Evolutionary conservation across 2,329 filamentous ascomycete genomes (phyloP), one percentile per base, ranked within the genome.

Genomic region (Coleophoma eucalyptorum): DNA sequence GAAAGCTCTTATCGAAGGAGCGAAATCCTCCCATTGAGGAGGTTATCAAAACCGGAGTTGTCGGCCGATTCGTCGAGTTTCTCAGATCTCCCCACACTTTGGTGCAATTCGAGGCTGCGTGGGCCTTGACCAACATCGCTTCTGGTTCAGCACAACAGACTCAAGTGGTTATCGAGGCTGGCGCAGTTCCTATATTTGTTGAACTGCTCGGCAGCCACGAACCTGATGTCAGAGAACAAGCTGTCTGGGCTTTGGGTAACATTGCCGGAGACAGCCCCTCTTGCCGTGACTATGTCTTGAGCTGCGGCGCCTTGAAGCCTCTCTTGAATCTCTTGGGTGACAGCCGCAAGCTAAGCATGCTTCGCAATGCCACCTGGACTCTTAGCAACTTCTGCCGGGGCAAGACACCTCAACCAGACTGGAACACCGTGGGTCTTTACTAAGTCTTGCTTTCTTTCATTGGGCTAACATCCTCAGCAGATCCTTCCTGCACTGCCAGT

Each of bases 321-420:
- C 81, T 99, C 51, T 83, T 99, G 51, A 83, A 84, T 65, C 82
- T 99, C 42, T 84, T 99, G 51, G 93, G 93, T 49, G 94, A 99
- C 72, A 97, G 94, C 77, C 91, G 94, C 66, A 99, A 99, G 80
- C 79, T 99, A 52, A 97, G 92, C 81, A 99, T 99, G 94, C 86
- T 99, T 48, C 84, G 94, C 62, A 99, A 99, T 69, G 94, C 94
- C 34, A 99, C 94, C 20, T 99, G 94, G 94, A 99, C 94, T 42
- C 78, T 99, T 51, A 97, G 94, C 81, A 99, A 99, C 80, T 99
- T 99, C 77, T 99, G 94, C 78, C 90, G 94, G 79, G 94, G 94
- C 74, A 99, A 99, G 83, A 97, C 93, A 8, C 94, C 94, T 47
- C 94, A 99, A 76, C 94, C 94, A 43, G 94, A 99, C 69, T 99